These are phyloP conservation scores for Kwoniella dendrophila DNA, from an alignment of 768 basidiomycete species.

Conservation along the genomic window DNA sequence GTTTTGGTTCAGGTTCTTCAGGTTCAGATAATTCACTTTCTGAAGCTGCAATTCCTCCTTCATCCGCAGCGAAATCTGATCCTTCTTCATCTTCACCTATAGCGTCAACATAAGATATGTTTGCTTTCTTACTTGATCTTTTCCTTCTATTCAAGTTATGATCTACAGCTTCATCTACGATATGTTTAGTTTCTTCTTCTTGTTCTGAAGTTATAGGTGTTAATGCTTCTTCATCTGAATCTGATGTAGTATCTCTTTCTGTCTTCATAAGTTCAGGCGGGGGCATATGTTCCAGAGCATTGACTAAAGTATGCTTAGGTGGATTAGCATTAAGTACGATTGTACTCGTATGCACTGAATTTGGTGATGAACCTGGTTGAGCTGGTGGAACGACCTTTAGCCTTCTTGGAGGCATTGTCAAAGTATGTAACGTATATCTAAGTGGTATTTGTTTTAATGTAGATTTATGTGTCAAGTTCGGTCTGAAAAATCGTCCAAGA, in stretches of 20 bases:
- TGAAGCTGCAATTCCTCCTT: too few species aligned
- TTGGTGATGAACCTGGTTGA: not conserved
- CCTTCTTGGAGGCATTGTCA: slow-evolving; percentile 14
- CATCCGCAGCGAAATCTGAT: slow-evolving; percentile 18
- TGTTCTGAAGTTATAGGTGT: slow-evolving; percentile 28
- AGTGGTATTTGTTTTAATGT: not conserved
- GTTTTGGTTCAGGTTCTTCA: slow-evolving; percentile 6
- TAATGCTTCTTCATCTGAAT: slow-evolving; percentile 28
- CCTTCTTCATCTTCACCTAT: slow-evolving; percentile 15
- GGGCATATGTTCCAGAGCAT: slow-evolving; percentile 40
- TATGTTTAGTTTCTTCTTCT: slow-evolving; percentile 12
- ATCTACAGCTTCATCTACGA: slow-evolving; percentile 14
- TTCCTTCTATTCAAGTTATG: slow-evolving; percentile 16
- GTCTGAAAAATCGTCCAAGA: not conserved
- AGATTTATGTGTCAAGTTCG: not conserved
- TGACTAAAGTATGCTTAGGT: slow-evolving; percentile 28
- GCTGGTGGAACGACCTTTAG: not conserved
- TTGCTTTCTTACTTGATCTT: slow-evolving; percentile 18
- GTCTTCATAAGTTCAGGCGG: not conserved
- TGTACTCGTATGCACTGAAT: not conserved
- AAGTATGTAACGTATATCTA: not conserved
- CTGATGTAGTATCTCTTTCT: not conserved
- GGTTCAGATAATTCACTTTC: slow-evolving; percentile 21
- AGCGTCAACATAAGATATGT: slow-evolving; percentile 18
- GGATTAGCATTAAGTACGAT: not conserved